These are phyloP conservation scores for Phytophthora nicotianae DNA, from an alignment of 352 stramenopile genomes.

Conservation along the genomic window DNA sequence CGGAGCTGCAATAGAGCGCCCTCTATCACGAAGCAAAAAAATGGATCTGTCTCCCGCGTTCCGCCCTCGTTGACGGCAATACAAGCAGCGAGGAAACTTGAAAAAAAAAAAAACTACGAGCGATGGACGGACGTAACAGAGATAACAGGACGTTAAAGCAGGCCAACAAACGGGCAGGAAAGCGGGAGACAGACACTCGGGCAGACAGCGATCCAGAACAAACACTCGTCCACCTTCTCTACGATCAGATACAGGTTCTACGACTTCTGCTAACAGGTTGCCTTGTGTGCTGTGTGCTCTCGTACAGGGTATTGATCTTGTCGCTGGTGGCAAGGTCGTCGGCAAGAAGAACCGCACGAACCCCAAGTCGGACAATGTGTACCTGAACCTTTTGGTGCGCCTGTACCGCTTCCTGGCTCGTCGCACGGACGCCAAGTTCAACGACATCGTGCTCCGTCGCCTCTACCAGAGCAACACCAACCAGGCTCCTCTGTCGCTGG, in stretches of 20 bases:
- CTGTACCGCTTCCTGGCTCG: constrained; percentile 97
- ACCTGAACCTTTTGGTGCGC: constrained; percentile 98
- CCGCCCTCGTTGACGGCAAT: constrained; percentile 5
- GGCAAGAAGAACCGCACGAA: constrained; percentile 98
- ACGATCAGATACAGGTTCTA: constrained; percentile 1
- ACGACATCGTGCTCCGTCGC: constrained; percentile 97
- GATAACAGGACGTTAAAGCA: constrained; percentile 16
- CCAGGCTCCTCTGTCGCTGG: constrained; percentile 97
- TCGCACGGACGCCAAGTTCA: constrained; percentile 99
- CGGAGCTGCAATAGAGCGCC: constrained; percentile 6
- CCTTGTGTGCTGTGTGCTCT: constrained; percentile 19
- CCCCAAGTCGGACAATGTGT: constrained; percentile 99
- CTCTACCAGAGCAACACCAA: constrained; percentile 99
- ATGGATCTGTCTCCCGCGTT: constrained; percentile 10
- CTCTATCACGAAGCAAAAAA: constrained; percentile 1
- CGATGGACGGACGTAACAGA: not conserved
- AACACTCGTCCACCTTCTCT: constrained; percentile 4
- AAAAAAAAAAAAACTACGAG: not conserved
- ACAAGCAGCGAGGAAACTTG: not conserved
- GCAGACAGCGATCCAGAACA: not conserved
- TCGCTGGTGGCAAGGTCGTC: constrained; percentile 97
- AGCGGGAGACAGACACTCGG: constrained; percentile 14
- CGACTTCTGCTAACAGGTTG: constrained; percentile 28
- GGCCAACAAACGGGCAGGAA: constrained; percentile 10
- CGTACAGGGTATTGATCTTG: constrained; percentile 98